Evolutionary conservation across 441 rosid genomes (phyloP), one percentile per base, ranked within the genome.

Genomic region (Manihot esculenta): DNA sequence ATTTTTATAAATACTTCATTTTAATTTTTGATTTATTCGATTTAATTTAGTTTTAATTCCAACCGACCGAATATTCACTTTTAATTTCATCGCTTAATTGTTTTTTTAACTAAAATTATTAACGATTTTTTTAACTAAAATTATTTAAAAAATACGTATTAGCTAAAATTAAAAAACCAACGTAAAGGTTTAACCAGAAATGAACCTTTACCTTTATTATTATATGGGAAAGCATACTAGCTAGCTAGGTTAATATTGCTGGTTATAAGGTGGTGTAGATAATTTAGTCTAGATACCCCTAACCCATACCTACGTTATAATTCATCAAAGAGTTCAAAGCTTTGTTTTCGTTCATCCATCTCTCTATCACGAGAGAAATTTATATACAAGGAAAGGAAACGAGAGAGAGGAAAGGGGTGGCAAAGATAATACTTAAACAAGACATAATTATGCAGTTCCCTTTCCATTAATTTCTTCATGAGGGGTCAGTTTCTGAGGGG

Each of bases 361-460:
- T 64, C 41, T 18, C 69, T 77, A 73, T 38, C 73, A 69, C 59
- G 47, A 64, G 70, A 69, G 3, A 53, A 18, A n/a, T n/a, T n/a
- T 10, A 51, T 7, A 2, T 7, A 18, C 10, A 57, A 17, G n/a
- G 12, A 15, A 7, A n/a, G n/a, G 21, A 0, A 5, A 3, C 33
- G 38, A 60, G 44, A 23, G 42, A 10, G 41, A 13, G 60, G 23
- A 17, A 23, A 20, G 70, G 48, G 58, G 75, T 78, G 82, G 79
- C 78, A 80, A 69, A 80, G 50, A 60, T 48, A 24, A 47, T 60
- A 60, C 64, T 69, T 57, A 44, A 68, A 70, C 44, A 66, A 74
- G 76, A 74, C 88, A 83, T 68, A 76, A 83, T 76, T 69, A 80
- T 81, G 77, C 66, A 72, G 49, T 67, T 74, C 48, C 62, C 76